These are phyloP conservation scores for Kwoniella bestiolae DNA, from an alignment of 768 basidiomycete genomes.

Conservation along the genomic window DNA sequence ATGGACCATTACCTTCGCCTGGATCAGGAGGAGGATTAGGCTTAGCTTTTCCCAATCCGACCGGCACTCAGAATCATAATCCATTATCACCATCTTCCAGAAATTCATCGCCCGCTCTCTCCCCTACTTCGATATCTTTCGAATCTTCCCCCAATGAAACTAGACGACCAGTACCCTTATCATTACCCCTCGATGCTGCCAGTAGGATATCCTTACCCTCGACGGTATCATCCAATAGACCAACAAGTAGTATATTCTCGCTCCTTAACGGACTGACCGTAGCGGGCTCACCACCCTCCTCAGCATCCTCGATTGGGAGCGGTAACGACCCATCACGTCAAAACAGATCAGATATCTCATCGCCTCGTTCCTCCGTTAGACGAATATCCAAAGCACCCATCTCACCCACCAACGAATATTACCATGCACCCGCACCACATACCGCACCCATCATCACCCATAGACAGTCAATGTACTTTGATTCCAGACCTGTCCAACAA, in stretches of 20 bases:
- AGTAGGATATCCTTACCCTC: not conserved
- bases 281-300: slow-evolving; percentile 19
- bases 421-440: slow-evolving; percentile 10
- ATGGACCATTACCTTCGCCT: slow-evolving; percentile 4
- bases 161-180: not conserved
- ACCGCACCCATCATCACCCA: slow-evolving; percentile 19
- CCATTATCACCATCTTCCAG: not conserved
- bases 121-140: slow-evolving; percentile 22
- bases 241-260: slow-evolving; percentile 27
- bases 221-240: slow-evolving; percentile 2
- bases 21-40: not conserved
- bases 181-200: too few species aligned
- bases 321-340: not conserved
- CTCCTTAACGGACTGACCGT: slow-evolving; percentile 28
- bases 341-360: not conserved
- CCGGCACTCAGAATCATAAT: not conserved
- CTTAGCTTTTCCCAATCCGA: not conserved
- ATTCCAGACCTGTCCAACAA: not conserved
- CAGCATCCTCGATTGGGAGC: slow-evolving; percentile 21
- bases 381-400: not conserved
- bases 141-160: slow-evolving; percentile 11
- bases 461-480: slow-evolving; percentile 21
- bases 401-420: not conserved
- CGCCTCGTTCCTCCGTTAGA: not conserved
- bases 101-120: slow-evolving; percentile 18